Evolutionary conservation across 257 asterid species (phyloP), one percentile per base, ranked within the genome.

Genomic region (Salvia splendens): DNA sequence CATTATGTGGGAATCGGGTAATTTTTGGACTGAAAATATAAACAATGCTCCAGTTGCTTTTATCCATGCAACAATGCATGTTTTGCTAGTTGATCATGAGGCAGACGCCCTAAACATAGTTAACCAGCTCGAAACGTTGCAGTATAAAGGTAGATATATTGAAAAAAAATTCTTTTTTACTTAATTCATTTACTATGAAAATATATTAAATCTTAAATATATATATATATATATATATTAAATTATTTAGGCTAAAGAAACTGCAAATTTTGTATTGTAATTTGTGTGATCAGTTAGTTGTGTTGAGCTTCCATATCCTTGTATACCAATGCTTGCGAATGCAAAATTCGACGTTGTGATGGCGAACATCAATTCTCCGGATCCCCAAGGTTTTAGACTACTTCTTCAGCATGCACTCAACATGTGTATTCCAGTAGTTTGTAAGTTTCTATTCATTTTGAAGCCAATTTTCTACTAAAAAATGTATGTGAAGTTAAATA

Each of bases 1-100:
- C 15, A 63, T 64, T 12, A 74, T 78, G 80, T 67, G 80, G 73
- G 75, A 54, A 12, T 4, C 24, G 6, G 74, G 66, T 4, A 71
- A 68, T 38, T 9, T 8, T 35, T 55, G 61, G 71, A 1, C 59
- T n/a, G 84, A 69, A 7, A 69, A 33, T 17, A 4, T 58, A 6
- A 69, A 5, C 16, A 17, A 3, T 38, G 56, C 30, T 72, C 60
- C 80, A 41, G 46, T 70, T 78, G 71, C 71, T 16, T 67, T 79
- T 6, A 30, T 45, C 9, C 75, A 36, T 61, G 15, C 61, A 47
- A 67, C 70, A 71, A 28, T 68, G 71, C 70, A 49, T 67, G 82
- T 78, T 14, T 58, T 82, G 76, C 56, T 82, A 0, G 80, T 82
- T 17, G 86, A 78, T 12, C 82, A 78, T 56, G 84, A 78, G 7